These are phyloP conservation scores for Cyathus striatus DNA, from an alignment of 768 basidiomycete species.

Conservation along the genomic window DNA sequence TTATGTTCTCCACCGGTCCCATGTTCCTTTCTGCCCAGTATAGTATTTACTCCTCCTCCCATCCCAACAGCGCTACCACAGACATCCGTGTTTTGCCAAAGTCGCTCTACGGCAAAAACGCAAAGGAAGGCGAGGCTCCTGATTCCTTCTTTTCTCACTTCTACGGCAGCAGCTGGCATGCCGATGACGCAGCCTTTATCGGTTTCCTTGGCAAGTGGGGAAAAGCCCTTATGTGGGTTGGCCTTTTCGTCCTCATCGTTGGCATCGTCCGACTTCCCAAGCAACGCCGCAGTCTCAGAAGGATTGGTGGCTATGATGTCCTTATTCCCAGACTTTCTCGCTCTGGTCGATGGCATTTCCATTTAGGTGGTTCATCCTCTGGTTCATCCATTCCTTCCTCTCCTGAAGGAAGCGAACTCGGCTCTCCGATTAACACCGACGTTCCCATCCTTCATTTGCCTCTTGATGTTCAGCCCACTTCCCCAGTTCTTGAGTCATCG, in stretches of 20 bases:
- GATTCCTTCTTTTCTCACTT: constrained; percentile 95
- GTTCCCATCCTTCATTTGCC: constrained; percentile 61
- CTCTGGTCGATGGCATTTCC: constrained; percentile 70
- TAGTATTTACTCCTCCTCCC: constrained; percentile 73
- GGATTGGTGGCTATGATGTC: constrained; percentile 73
- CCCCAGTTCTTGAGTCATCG: constrained; percentile 41
- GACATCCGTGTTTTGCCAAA: constrained; percentile 93
- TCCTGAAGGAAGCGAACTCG: constrained; percentile 29
- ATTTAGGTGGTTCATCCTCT: constrained; percentile 51
- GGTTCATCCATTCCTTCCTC: constrained; percentile 29
- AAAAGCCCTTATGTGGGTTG: constrained; percentile 82
- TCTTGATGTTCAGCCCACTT: constrained; percentile 51
- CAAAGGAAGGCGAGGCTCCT: constrained; percentile 73
- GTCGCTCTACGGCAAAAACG: constrained; percentile 96
- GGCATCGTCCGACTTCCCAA: constrained; percentile 62
- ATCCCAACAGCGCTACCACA: constrained; percentile 58
- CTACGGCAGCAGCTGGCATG: constrained; percentile 98
- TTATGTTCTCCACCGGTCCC: constrained; percentile 99
- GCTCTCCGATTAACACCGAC: constrained; percentile 42
- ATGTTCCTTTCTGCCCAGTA: constrained; percentile 98
- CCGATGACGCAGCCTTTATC: constrained; percentile 97
- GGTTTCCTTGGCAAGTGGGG: constrained; percentile 89
- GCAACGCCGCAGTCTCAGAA: constrained; percentile 54
- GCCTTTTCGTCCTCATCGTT: constrained; percentile 63
- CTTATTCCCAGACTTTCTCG: constrained; percentile 71